Base-by-base conservation (phyloP, 2,329 filamentous ascomycete species). In the Cryphonectria parasitica region DNA sequence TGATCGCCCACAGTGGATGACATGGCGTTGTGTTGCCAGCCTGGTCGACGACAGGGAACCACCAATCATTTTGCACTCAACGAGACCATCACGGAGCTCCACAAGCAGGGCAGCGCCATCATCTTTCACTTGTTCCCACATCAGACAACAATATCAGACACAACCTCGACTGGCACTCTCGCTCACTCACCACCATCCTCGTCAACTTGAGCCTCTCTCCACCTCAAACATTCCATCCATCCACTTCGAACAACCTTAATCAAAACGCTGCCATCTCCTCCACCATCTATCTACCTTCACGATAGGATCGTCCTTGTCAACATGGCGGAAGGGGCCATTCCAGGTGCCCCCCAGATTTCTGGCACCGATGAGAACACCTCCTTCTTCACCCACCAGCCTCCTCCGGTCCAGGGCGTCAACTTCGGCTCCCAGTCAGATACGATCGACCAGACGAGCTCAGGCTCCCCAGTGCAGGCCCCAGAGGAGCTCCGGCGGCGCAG, bases 341-440 rank as follows among this genome's bases (percentile, higher is more conserved):
- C 71, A 31, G 71, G 71, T 22, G 71, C 69, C 41, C 69, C 71
- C 19, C 60, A 67, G 41, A 39, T 71, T 31, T 73, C 71, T 19
- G 71, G 71, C 39, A 71, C 67, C n/a, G 66, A 69, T 39, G 66
- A 67, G 17, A 56, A 69, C 52, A 13, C 69, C 34, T 58, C 58
- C n/a, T 64, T 71, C 61, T 71, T 71, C 56, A 68, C 66, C 60
- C 62, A 73, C n/a, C 71, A 73, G 54, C 71, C 69, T 15, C 71
- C 71, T 6, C 71, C 71, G 6, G 52, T 73, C 45, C 45, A 60
- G 15, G 71, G 71, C 31, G 34, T 71, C 54, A 54, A 68, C 19
- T 62, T 66, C 17, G 64, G 64, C n/a, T 64, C 66, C n/a, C 49
- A 67, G 28, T 39, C 62, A 1, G 58, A 66, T 22, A n/a, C 56